A percentile compares a stretch with the other conserved stretches of the same genome.
phyloP scores from a whole-genome alignment of 768 basidiomycete genomes.

The Lactarius quietus region DNA sequence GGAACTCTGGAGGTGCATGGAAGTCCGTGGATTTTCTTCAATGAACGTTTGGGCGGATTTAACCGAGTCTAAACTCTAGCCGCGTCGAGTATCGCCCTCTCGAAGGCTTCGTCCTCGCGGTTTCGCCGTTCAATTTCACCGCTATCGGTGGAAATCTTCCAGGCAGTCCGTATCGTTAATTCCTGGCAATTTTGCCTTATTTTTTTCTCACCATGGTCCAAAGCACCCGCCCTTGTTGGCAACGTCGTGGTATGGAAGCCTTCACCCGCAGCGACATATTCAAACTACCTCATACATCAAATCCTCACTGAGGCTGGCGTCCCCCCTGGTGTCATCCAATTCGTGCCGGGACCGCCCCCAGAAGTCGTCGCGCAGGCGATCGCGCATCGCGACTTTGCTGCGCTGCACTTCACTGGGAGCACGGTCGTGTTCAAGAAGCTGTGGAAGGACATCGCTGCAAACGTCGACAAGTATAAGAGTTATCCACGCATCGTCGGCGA shows the following conservation, averaged over 20 bases:
- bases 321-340: slow-evolving; percentile 94
- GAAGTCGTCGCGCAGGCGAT: slow-evolving; percentile 85
- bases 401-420: slow-evolving; percentile 94
- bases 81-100: slow-evolving; percentile 94
- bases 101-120: slow-evolving; percentile 98
- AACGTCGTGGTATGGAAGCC: slow-evolving; percentile 98
- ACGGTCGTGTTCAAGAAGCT: slow-evolving; percentile 92
- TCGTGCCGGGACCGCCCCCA: slow-evolving; percentile 85
- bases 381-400: slow-evolving; percentile 73
- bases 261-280: slow-evolving; percentile 90
- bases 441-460: slow-evolving; percentile 92
- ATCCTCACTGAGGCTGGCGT: slow-evolving; percentile 92
- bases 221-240: slow-evolving; percentile 88
- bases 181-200: not conserved
- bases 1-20: slow-evolving; percentile 86
- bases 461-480: slow-evolving; percentile 80
- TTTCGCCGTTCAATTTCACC: slow-evolving; percentile 98
- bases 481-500: slow-evolving; percentile 98
- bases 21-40: slow-evolving; percentile 60
- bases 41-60: not conserved
- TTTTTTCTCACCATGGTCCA: slow-evolving; percentile 16
- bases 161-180: slow-evolving; percentile 43
- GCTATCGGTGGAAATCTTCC: slow-evolving; percentile 97
- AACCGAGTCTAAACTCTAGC: slow-evolving; percentile 41
- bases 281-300: slow-evolving; percentile 90